Evolutionary conservation across 2,329 filamentous ascomycete species (phyloP).

Genomic region (Ramularia endophylla): DNA sequence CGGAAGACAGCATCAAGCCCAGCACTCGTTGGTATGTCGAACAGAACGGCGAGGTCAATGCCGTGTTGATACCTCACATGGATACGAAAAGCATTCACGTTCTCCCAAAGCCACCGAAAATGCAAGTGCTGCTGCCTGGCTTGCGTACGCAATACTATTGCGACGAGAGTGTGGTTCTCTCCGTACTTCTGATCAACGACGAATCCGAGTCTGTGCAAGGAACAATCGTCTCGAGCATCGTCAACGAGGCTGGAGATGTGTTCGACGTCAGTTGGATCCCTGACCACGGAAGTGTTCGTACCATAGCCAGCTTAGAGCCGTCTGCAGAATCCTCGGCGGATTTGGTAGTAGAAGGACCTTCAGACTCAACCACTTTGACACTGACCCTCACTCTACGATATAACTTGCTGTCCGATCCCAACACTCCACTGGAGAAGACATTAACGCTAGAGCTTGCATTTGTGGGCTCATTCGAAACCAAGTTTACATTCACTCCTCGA

Average conservation of each 20-base stretch:
- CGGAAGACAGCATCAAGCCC: constrained; percentile 15
- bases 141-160: constrained; percentile 72
- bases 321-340: constrained; percentile 10
- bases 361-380: constrained; percentile 53
- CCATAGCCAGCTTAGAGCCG: constrained; percentile 9
- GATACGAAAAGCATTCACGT: constrained; percentile 60
- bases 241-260: constrained; percentile 10
- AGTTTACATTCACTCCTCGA: constrained; percentile 77
- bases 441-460: constrained; percentile 64
- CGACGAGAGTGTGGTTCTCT: constrained; percentile 66
- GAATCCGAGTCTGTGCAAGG: constrained; percentile 75
- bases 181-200: constrained; percentile 68
- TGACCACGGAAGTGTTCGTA: constrained; percentile 12
- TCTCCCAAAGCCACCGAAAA: constrained; percentile 83
- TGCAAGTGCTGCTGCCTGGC: constrained; percentile 64
- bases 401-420: constrained; percentile 68
- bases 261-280: constrained; percentile 24
- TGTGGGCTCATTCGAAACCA: constrained; percentile 82
- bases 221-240: constrained; percentile 54
- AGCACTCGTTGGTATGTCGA: constrained; percentile 12
- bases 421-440: constrained; percentile 73
- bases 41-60: constrained; percentile 11
- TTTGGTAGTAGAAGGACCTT: constrained; percentile 33
- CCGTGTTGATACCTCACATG: constrained; percentile 30
- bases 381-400: constrained; percentile 71